Conservation (phyloP, 2,329 filamentous ascomycete genomes). For the Samsoniella hepiali region DNA sequence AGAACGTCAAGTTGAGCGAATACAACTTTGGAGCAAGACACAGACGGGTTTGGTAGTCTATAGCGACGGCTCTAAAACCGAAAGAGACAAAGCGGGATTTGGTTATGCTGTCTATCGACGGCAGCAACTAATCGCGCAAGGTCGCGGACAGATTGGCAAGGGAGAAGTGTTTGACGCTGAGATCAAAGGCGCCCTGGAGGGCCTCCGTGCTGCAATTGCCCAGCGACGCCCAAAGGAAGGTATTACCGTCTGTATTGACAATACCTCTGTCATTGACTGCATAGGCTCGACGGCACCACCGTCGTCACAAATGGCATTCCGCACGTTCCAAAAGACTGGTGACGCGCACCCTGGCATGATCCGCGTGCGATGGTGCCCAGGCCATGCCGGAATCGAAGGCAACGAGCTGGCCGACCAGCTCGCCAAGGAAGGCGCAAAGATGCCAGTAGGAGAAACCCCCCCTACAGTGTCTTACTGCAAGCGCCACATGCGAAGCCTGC, state of each 20-base stretch:
- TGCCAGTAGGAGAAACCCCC: background rate
- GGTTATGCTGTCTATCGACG: constrained; percentile 2
- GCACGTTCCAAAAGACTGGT: background rate
- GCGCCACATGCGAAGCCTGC: background rate
- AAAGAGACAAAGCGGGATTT: background rate
- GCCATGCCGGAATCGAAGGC: constrained; percentile 5
- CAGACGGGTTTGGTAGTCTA: too few species aligned
- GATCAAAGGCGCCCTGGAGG: constrained; percentile 5
- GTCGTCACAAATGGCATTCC: constrained; percentile 12
- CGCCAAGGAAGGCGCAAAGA: constrained; percentile 15
- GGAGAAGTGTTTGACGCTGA: constrained; percentile 15
- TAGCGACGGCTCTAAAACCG: background rate
- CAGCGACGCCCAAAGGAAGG: background rate
- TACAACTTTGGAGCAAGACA: too few species aligned
- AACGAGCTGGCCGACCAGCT: constrained; percentile 16
- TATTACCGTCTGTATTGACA: constrained; percentile 16
- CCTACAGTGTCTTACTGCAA: constrained; percentile 5
- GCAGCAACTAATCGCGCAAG: background rate
- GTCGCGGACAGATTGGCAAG: constrained; percentile 1
- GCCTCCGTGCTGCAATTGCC: background rate
- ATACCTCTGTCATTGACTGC: constrained; percentile 12
- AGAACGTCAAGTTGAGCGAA: too few species aligned
- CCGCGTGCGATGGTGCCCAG: constrained; percentile 8
- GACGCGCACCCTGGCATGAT: constrained; percentile 2
- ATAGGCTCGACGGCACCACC: background rate